Base-by-base conservation (phyloP, 768 basidiomycete species). In the Mycena olivaceomarginata region DNA sequence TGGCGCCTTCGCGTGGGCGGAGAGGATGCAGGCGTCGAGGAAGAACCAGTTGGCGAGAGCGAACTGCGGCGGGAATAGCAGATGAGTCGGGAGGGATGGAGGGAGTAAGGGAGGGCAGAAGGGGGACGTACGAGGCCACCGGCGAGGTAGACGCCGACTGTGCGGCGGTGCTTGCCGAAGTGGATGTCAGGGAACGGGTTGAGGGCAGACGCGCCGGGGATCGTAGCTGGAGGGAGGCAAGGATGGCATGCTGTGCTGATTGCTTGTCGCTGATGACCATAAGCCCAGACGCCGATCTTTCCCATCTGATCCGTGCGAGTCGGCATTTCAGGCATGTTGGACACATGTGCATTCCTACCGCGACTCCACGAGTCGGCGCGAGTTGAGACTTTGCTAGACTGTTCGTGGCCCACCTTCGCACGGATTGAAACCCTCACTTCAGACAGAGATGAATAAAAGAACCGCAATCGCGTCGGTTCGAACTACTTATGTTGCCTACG, bases 41-140 rank as follows among this genome's bases (percentile, higher is more conserved):
- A 99, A 97, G 5, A 95, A 91, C 97, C 98, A 99, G 84, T 96
- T 96, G 40, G 97, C 98, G 22, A 99, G 87, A 0, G 97, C 96
- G 85, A 99, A 99, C 98, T 98, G 82, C n/a, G 66, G 67, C 5
- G 10, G 45, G 25, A 25, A 25, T 10, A 45, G 45, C 45, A 25
- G 5, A 11, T 11, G 25, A 31, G 31, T 31, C 31, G 31, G 31
- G 31, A 31, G 31, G 15, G 12, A 9, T 7, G n/a, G 16, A 46
- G 20, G 43, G 13, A 40, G 2, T 7, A 8, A 15, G 6, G 41
- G 11, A 64, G 40, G 6, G 39, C 39, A 40, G 13, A 71, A 25
- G 64, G 45, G 69, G 5, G 68, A 91, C 97, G 78, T 83, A 99
- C 98, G 78, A 99, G 88, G 65, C 93, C 98, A 57, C 98, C 98